A percentile compares a stretch with the other conserved stretches of the same genome.
These are phyloP conservation scores for Jaenimonas drosophilae DNA, from an alignment of 208 protist genomes.

Conservation along the genomic window DNA sequence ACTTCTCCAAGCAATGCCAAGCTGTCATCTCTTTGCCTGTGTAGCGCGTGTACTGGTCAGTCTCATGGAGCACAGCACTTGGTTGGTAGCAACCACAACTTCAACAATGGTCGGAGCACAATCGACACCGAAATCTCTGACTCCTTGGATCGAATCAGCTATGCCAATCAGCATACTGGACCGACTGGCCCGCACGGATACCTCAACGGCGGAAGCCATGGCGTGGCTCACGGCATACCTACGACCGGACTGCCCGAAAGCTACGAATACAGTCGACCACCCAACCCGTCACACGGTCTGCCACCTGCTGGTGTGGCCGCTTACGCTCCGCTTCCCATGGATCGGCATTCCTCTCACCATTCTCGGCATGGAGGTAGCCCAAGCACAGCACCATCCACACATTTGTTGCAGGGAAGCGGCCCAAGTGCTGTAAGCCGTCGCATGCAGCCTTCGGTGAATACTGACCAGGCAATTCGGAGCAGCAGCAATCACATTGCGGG, in stretches of 20 bases:
- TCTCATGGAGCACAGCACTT: slow-evolving; percentile 3
- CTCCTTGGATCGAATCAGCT: slow-evolving; percentile 34
- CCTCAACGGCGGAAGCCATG: not conserved
- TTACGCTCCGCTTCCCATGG: not conserved
- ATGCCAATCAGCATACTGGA: slow-evolving; percentile 7
- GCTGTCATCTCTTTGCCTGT: not conserved
- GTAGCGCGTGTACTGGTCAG: not conserved
- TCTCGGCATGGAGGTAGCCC: too few relatives aligned
- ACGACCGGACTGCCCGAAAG: slow-evolving; percentile 3
- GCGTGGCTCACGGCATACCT: slow-evolving; percentile 1
- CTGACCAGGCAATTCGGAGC: slow-evolving; percentile 1
- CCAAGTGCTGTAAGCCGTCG: too few relatives aligned
- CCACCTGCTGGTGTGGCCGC: not conserved
- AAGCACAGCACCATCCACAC: too few relatives aligned
- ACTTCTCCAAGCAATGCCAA: not conserved
- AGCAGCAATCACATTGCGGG: slow-evolving; percentile 3
- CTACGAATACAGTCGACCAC: not conserved
- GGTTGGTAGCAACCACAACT: not conserved
- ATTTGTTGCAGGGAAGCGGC: too few relatives aligned
- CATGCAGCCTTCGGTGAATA: not conserved
- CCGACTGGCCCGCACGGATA: slow-evolving; percentile 2
- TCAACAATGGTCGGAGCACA: slow-evolving; percentile 44
- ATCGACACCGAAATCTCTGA: slow-evolving; percentile 80
- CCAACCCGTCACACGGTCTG: not conserved
- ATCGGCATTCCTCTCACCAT: too few relatives aligned